phyloP scores from a whole-genome alignment of 495 filamentous ascomycete species.

The Lepraria neglecta region DNA sequence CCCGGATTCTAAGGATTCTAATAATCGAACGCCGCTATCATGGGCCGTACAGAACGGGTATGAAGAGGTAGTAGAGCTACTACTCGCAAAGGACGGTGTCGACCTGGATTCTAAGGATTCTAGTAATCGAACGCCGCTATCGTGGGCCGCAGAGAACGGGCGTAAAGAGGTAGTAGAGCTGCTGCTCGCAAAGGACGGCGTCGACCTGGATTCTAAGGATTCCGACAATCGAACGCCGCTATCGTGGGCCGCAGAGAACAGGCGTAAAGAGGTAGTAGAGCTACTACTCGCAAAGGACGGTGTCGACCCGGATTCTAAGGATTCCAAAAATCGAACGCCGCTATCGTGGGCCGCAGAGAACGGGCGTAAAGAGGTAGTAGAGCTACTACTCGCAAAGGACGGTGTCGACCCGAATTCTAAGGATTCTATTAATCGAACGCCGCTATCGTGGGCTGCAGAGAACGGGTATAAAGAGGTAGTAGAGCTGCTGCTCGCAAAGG shows the following conservation, averaged over 20 bases:
- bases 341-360: too few species aligned
- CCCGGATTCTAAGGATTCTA: background rate
- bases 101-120: background rate
- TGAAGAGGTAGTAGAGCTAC: slow-evolving; percentile 35
- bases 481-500: background rate
- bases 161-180: too few species aligned
- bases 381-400: background rate
- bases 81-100: slow-evolving; percentile 23
- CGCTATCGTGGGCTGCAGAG: slow-evolving; percentile 43
- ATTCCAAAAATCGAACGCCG: too few species aligned
- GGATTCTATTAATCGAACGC: slow-evolving; percentile 26
- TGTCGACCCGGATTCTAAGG: too few species aligned
- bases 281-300: too few species aligned
- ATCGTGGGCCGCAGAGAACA: too few species aligned
- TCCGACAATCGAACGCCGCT: too few species aligned
- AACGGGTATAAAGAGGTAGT: slow-evolving; percentile 36
- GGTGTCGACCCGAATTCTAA: background rate
- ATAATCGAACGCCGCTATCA: slow-evolving; percentile 37
- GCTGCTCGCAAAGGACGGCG: too few species aligned
- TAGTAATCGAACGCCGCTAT: background rate
- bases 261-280: too few species aligned
- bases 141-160: too few species aligned
- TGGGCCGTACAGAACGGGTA: slow-evolving; percentile 43
- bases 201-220: too few species aligned
- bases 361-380: too few species aligned